Evolutionary conservation across 2,329 filamentous ascomycete species (phyloP).

Genomic region (Pleoardoris graminearum): DNA sequence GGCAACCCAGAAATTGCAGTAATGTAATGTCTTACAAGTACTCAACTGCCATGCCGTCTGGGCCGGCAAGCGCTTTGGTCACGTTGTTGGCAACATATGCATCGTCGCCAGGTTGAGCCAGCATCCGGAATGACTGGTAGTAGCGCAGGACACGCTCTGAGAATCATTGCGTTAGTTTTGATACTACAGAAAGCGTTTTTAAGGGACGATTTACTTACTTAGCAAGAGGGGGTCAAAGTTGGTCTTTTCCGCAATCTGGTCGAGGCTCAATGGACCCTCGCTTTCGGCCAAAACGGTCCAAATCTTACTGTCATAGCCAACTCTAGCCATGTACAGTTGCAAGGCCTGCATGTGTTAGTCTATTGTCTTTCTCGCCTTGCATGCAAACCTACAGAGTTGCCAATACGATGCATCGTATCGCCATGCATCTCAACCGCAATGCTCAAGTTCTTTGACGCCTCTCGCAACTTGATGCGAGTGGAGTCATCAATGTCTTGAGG

Average conservation of each 20-base stretch:
- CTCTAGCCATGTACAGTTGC: not conserved
- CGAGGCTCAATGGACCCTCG: not conserved
- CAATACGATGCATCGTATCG: constrained; percentile 3
- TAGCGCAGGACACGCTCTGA: constrained; percentile 1
- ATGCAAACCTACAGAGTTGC: not conserved
- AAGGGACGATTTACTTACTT: not conserved
- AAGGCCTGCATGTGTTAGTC: not conserved
- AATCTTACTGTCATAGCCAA: not conserved
- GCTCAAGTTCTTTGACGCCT: constrained; percentile 9
- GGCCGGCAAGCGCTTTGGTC: not conserved
- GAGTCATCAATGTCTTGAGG: constrained; percentile 1
- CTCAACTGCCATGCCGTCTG: not conserved
- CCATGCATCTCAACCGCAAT: constrained; percentile 1
- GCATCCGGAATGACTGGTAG: constrained; percentile 4
- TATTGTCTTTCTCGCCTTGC: not conserved
- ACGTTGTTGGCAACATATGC: constrained; percentile 4
- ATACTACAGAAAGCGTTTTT: not conserved
- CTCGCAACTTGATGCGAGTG: constrained; percentile 1
- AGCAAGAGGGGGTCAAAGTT: not conserved
- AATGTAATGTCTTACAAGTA: constrained; percentile 3
- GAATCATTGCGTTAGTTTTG: not conserved
- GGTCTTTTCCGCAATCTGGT: not conserved
- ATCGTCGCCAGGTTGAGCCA: not conserved
- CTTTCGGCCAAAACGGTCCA: not conserved
- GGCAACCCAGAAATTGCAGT: not conserved